Base-by-base conservation (phyloP, 257 asterid species). In the Jasminum sambac region DNA sequence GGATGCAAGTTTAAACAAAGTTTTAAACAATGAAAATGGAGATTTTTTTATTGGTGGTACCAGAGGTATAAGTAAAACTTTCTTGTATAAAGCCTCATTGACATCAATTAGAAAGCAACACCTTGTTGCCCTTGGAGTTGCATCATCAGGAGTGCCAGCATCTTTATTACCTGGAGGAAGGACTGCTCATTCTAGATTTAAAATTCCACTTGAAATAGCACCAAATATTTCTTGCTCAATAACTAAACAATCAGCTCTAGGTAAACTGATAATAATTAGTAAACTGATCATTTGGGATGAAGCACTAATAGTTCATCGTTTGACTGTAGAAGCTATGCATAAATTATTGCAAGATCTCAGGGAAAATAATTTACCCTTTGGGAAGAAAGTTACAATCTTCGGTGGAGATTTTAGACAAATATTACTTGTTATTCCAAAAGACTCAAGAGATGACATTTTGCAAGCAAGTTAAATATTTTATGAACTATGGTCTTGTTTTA, bases 271-370 rank as follows among this genome's bases (percentile, higher is more conserved):
- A n/a, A n/a, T n/a, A n/a, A n/a, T n/a, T n/a, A n/a, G n/a, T n/a
- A n/a, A n/a, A n/a, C n/a, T n/a, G n/a, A n/a, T n/a, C n/a, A n/a
- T n/a, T n/a, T n/a, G 67, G n/a, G 60, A 75, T 11, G 70, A 71
- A 59, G 68, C 62, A 0, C 19, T 67, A 2, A 70, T 76, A 70
- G 73, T 70, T 2, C 19, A 66, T n/a, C 5, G 24, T 1, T 3
- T 16, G 0, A 4, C 57, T 3, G 17, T 61, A 6, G 74, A 77
- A 8, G 50, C 37, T 0, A 36, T 67, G 1, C n/a, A 67, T 48
- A 0, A 0, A 0, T 1, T 34, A 11, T 44, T 71, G 0, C 19
- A 1, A 26, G 70, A 77, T 36, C 6, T 77, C 1, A 43, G 30
- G 26, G 50, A 58, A 5, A 26, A 0, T 14, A 12, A 61, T 0